Base-by-base conservation (phyloP, 2,329 filamentous ascomycete genomes). In the Xylariaceae sp. region DNA sequence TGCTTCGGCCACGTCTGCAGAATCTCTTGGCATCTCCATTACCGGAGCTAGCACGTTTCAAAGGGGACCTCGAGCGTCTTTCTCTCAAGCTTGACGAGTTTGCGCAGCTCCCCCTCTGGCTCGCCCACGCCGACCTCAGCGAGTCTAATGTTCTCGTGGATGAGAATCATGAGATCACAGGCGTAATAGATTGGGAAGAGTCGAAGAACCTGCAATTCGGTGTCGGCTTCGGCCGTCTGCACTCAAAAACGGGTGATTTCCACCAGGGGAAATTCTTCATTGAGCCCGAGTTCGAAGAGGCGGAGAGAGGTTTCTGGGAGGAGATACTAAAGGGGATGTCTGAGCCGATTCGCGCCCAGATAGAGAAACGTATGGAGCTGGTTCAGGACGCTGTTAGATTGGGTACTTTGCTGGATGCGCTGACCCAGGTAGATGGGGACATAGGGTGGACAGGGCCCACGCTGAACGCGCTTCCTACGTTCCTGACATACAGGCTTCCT, bases 361-460 rank as follows among this genome's bases (percentile, higher is more conserved):
- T 66, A 26, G 56, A 61, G 32, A 56, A 57, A 33, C 51, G 57
- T 13, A 52, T 64, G 27, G 39, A 43, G 13, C 43, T 58, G 26
- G 49, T 60, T 17, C 57, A 61, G 43, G 52, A 60, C 35, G 51
- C 46, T 4, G 50, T 60, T 9, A 50, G 56, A 7, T 43, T 59
- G n/a, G 54, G 44, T 16, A 61, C 58, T 12, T 38, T 61, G 37
- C 38, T 57, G 26, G 28, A 43, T 34, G 46, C 36, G 31, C 57
- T 59, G 31, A 47, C 47, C 35, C 48, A 52, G 28, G 52, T 56
- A 34, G 29, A 56, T 17, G 56, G 51, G 14, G 41, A 56, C 35
- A 51, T 54, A 3, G 47, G 44, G 21, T 42, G 36, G 23, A 36
- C 46, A 16, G 7, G 40, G 15, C 29, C 59, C 17, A 12, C 39